phyloP scores from a whole-genome alignment of 306 rosid species.

The Ochetophila trinervis region DNA sequence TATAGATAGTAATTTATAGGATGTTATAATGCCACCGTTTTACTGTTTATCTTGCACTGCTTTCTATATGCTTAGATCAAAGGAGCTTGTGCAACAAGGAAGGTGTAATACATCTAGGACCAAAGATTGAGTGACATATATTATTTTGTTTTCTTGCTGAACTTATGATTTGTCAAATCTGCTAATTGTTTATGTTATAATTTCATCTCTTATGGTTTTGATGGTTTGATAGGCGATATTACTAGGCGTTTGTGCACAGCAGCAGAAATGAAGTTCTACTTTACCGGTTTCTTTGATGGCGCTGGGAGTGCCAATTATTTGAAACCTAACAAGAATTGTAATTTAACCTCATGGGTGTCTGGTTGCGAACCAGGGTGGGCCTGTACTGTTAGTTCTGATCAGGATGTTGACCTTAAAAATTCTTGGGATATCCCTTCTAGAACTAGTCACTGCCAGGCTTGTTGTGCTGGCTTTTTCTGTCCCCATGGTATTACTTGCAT shows the following conservation, averaged over 20 bases:
- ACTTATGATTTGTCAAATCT: not conserved
- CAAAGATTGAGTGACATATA: not conserved
- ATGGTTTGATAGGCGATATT: conserved; percentile 64
- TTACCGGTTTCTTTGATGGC: conserved; percentile 50
- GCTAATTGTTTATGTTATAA: not conserved
- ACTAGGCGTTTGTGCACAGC: conserved; percentile 71
- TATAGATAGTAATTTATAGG: not conserved
- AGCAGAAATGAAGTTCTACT: conserved; percentile 75
- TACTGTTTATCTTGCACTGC: not conserved
- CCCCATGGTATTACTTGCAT: conserved; percentile 96
- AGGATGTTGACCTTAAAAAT: conserved; percentile 55
- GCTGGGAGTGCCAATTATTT: conserved; percentile 51
- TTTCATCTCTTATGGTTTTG: conserved; percentile 17
- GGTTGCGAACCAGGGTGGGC: conserved; percentile 99
- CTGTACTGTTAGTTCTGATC: conserved; percentile 49
- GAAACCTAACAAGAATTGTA: conserved; percentile 84
- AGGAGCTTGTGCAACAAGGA: not conserved
- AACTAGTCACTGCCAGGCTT: conserved; percentile 67
- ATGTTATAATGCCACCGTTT: not conserved
- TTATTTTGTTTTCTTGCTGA: not conserved
- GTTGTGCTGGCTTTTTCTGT: conserved; percentile 95
- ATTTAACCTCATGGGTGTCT: conserved; percentile 83
- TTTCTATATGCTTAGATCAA: not conserved
- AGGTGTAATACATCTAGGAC: not conserved
- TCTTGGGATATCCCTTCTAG: conserved; percentile 70